Base-by-base conservation (phyloP, 495 filamentous ascomycete species). In the Aspergillus biplanus region DNA sequence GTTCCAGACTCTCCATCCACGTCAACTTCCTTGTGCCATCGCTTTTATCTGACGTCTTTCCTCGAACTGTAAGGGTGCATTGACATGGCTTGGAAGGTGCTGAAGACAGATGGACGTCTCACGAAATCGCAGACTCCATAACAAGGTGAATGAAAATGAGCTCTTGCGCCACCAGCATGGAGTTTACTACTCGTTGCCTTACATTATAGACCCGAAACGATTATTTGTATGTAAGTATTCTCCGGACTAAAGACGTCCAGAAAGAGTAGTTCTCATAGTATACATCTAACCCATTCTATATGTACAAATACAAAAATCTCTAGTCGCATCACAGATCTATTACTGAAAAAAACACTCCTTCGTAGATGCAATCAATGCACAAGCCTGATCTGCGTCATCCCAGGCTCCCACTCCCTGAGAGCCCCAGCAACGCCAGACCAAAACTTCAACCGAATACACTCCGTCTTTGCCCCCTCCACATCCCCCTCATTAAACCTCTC, bases 371-470 rank as follows among this genome's bases (percentile, higher is more conserved):
- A 50, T 6, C 47, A 21, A 80, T 92, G 90, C 66, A 87, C 77
- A 66, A 91, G 65, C 33, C 87, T 80, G 65, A 90, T 83, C 53
- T 82, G 79, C 72, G 86, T 89, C 27, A 62, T 70, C 18, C 91
- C 92, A 74, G 82, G 86, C 83, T 92, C 93, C 95, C 94, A 97
- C 67, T 85, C 84, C 72, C 87, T 78, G 69, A 97, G 73, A 31
- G 88, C 90, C 78, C 96, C 89, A 53, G 85, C 83, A 54, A 99
- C 86, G 82, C 92, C 95, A 69, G 88, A 81, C 95, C 95, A 97
- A 80, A 97, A 99, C 75, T 92, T 81, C 82, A 98, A 77, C 74
- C 83, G 78, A 7, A 96, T 86, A 48, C 86, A 86, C 83, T 94
- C 92, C 61, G 58, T 69, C 78, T 81, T 86, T 35, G 92, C 95